A percentile compares a stretch with the other conserved stretches of the same genome.
Evolutionary conservation across 768 basidiomycete species (phyloP).

Genomic region (Artomyces pyxidatus): DNA sequence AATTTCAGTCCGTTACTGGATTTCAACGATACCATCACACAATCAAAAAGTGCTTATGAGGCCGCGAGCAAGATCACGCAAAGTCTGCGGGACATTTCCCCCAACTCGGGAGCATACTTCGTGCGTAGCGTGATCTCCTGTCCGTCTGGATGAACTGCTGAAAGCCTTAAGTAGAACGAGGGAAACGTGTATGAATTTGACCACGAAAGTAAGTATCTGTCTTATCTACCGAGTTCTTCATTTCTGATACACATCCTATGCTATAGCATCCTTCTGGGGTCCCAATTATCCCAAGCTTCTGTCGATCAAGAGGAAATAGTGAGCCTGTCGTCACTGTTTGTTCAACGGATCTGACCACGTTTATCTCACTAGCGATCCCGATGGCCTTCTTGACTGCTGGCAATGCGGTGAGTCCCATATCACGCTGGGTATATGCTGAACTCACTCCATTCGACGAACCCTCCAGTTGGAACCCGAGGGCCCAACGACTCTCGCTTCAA

Average conservation of each 20-base stretch:
- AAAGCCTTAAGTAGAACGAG: too few relatives aligned
- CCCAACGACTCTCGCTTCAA: conserved; percentile 13
- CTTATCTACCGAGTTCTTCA: neutral
- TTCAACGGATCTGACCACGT: neutral
- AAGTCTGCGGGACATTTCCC: conserved; percentile 18
- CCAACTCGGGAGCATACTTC: conserved; percentile 26
- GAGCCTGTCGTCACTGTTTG: conserved; percentile 5
- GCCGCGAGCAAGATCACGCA: conserved; percentile 12
- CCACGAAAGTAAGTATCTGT: conserved; percentile 17
- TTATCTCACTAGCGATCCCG: conserved; percentile 26
- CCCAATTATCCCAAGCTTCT: conserved; percentile 25
- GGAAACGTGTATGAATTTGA: conserved; percentile 28
- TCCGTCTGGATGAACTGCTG: neutral
- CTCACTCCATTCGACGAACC: neutral
- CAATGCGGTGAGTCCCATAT: conserved; percentile 26
- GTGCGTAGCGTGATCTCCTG: conserved; percentile 12
- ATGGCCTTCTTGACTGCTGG: conserved; percentile 25
- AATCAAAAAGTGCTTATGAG: conserved; percentile 9
- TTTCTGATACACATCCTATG: too few relatives aligned
- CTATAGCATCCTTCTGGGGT: conserved; percentile 30
- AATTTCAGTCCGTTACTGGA: conserved; percentile 2
- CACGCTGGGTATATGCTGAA: neutral
- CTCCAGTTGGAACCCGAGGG: conserved; percentile 26
- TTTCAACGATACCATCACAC: conserved; percentile 16
- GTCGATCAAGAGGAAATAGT: conserved; percentile 28